Evolutionary conservation across 2,329 filamentous ascomycete genomes (phyloP), one percentile per base, ranked within the genome.

Genomic region (Coniochaeta ligniaria): DNA sequence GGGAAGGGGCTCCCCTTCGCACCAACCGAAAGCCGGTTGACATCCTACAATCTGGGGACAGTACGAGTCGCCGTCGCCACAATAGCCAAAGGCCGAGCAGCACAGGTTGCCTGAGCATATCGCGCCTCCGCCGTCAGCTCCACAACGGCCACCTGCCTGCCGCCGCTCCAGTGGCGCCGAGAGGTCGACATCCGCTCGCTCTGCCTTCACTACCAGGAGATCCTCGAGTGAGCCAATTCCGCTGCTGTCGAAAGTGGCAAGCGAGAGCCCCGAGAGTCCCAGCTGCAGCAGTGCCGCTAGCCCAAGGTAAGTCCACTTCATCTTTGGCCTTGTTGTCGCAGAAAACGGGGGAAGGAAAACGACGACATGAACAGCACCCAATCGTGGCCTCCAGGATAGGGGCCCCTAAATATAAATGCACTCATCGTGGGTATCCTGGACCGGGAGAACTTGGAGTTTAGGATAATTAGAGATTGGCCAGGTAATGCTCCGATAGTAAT

Each of bases 1-100:
- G 65, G 67, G 66, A 64, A 69, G 38, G 8, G 56, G 56, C 16
- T 58, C 26, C 2, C 56, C 56, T 16, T 58, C 56, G 26, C 56
- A 58, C 56, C 67, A 69, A 58, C 65, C 63, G 41, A 68, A 68
- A 3, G 65, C 61, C 1, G 65, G 63, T 57, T 65, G 56, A 20
- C 56, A 58, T 24, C 56, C 56, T 35, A 58, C 56, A 31, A 58
- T 58, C 35, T 41, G 35, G 6, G 38, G 60, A 60, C 67, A 69
- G 47, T 68, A 66, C 60, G 67, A 64, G 45, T 67, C 54, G 11
- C 59, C 55, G 24, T 68, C 64, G 16, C 67, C 67, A 57, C 67
- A 69, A 60, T 63, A 69, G 47, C 67, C 67, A 59, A 68, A 69
- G 55, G 65, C 63, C 52, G 67, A 68, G 62, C 67, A 69, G 62